Evolutionary conservation across 2,329 filamentous ascomycete genomes (phyloP).

Genomic region (Colletotrichum chlorophyti): DNA sequence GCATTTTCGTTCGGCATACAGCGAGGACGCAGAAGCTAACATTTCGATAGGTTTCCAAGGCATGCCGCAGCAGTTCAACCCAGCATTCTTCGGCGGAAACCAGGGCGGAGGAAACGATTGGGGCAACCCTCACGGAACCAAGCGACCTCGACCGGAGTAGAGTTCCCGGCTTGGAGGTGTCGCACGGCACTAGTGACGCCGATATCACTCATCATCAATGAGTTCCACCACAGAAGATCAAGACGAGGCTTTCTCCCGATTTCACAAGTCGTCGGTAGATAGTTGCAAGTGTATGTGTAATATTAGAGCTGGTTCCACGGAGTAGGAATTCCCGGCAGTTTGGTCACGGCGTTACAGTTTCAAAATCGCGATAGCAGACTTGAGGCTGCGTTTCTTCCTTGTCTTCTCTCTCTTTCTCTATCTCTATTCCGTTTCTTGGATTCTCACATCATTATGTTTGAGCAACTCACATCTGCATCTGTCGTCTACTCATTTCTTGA

Average conservation of each 20-base stretch:
- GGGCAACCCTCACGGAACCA: slow-evolving; percentile 84
- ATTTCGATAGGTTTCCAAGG: slow-evolving; percentile 65
- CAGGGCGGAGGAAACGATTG: slow-evolving; percentile 62
- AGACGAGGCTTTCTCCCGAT: too few species aligned
- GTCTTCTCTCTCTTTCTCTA: not conserved
- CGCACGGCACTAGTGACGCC: not conserved
- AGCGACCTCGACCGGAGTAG: slow-evolving; percentile 77
- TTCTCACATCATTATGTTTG: too few species aligned
- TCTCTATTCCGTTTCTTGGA: too few species aligned
- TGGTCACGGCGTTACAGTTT: slow-evolving; percentile 20
- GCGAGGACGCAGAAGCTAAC: slow-evolving; percentile 31
- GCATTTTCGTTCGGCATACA: not conserved
- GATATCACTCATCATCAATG: too few species aligned
- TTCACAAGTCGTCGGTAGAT: too few species aligned
- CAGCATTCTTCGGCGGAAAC: slow-evolving; percentile 70
- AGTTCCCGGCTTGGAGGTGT: not conserved
- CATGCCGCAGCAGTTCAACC: slow-evolving; percentile 75
- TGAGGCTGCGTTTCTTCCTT: not conserved
- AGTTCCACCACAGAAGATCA: too few species aligned
- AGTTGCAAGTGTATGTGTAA: slow-evolving; percentile 22
- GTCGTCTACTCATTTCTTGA: slow-evolving; percentile 1
- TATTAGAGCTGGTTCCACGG: slow-evolving; percentile 21
- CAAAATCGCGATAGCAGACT: not conserved
- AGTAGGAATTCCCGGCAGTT: not conserved
- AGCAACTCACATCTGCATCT: too few species aligned